Conservation (phyloP, 345 rosid genomes). For the Syzygium aqueum region DNA sequence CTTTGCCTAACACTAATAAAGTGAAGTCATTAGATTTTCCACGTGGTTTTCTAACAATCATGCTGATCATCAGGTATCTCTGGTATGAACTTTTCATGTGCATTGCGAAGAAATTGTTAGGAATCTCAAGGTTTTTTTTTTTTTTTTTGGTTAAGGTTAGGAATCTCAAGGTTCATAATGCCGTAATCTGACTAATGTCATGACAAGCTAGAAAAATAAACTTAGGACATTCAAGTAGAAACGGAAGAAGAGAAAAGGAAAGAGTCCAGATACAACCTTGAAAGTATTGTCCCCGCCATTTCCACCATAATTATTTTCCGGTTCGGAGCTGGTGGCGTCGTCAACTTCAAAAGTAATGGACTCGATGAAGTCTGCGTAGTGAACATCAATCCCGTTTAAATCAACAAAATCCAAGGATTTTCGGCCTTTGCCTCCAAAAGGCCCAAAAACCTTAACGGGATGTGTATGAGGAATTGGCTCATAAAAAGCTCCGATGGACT, state of each 20-base stretch:
- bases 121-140: too few species aligned
- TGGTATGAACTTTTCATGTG: too few species aligned
- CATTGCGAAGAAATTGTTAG: too few species aligned
- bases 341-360: background rate
- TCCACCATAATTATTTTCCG: background rate
- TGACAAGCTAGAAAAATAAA: background rate
- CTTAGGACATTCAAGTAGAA: background rate
- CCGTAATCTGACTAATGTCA: too few species aligned
- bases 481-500: background rate
- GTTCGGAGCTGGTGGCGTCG: background rate
- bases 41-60: too few species aligned
- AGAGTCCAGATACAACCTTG: background rate
- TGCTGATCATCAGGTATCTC: too few species aligned
- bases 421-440: background rate
- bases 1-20: too few species aligned
- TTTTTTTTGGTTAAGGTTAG: too few species aligned
- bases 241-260: too few species aligned
- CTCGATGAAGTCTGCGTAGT: background rate
- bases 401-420: background rate
- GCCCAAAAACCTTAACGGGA: background rate
- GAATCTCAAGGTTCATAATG: too few species aligned
- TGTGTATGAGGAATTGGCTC: background rate
- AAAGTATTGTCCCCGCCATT: background rate
- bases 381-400: background rate
- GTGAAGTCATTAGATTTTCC: too few species aligned